A percentile compares a stretch with the other conserved stretches of the same genome.
Conservation (phyloP, 805 yeast species). For the Clavispora carvajalis region DNA sequence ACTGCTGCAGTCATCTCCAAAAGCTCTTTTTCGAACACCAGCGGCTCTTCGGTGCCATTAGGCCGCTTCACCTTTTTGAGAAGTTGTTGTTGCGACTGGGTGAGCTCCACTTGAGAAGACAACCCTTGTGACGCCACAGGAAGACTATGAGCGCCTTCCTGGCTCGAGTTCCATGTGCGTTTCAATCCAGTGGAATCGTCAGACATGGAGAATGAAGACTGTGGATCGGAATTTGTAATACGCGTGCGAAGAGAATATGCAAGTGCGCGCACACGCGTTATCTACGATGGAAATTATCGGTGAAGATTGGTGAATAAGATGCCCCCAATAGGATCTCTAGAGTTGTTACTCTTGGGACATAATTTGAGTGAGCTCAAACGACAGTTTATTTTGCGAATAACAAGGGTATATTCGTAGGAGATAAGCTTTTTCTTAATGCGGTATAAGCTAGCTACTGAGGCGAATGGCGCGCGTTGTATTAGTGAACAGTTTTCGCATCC, state of each 20-base stretch:
- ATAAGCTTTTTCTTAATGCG: too few species aligned
- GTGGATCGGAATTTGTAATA: not conserved
- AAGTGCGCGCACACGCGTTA: not conserved
- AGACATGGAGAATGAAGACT: not conserved
- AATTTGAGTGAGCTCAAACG: too few species aligned
- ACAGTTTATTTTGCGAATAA: too few species aligned
- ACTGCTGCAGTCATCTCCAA: constrained; percentile 15
- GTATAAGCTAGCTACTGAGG: too few species aligned
- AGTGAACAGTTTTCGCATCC: too few species aligned
- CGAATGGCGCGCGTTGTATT: too few species aligned
- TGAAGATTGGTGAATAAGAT: too few species aligned
- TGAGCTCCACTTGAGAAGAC: constrained; percentile 18
- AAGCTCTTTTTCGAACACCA: constrained; percentile 19
- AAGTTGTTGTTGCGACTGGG: constrained; percentile 26
- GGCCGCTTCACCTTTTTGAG: constrained; percentile 33
- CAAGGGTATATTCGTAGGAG: too few species aligned
- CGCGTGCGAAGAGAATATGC: constrained; percentile 1
- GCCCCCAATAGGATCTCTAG: too few species aligned
- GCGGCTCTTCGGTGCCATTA: constrained; percentile 30
- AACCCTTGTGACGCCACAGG: constrained; percentile 25
- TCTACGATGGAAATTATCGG: not conserved
- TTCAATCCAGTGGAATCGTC: constrained; percentile 3
- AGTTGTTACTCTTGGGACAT: too few species aligned
- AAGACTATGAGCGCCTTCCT: constrained; percentile 26
- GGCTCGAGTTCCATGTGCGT: constrained; percentile 9